Evolutionary conservation across 768 basidiomycete species (phyloP), one percentile per base, ranked within the genome.

Genomic region (Russula ochroleuca): DNA sequence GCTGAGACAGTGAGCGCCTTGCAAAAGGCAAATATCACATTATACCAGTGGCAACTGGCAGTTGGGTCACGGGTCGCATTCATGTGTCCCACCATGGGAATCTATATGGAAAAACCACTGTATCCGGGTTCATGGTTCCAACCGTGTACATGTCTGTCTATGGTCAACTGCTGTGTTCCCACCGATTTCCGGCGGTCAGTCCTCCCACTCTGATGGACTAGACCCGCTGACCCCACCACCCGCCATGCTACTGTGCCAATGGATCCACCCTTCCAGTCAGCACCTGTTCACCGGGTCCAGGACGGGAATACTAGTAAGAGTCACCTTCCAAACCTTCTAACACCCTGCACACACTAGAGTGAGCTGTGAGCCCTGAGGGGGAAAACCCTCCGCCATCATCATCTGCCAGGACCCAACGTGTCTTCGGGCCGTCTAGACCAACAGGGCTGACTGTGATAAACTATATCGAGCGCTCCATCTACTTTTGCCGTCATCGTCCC

Each of bases 381-480:
- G 13, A 21, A 45, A 56, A 19, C 15, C 41, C 17, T 17, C 41
- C 55, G 28, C 41, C 28, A 19, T 11, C 54, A 55, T 41, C 54
- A 38, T 38, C 53, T 11, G n/a, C n/a, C 38, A 56, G 38, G 58
- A 41, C 40, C 40, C 38, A 51, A 51, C 57, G 62, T 38, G 45
- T 53, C 23, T 38, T 43, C 23, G 53, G 37, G 15, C 37, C 48
- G 9, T 9, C 21, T 19, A 37, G 59, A 41, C 53, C n/a, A n/a
- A 41, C 40, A 52, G 54, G 59, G 28, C 45, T 13, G 11, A 59
- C n/a, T 21, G 2, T 23, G 53, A 62, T 62, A 41, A 35, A 21
- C 64, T 14, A 66, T 66, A 66, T 66, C 62, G 65, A 58, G 65
- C 15, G 21, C 43, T 28, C 37, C 63, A 64, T 53, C 63, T 48